phyloP scores from a whole-genome alignment of 768 basidiomycete species.

The Thelephora ganbajun region DNA sequence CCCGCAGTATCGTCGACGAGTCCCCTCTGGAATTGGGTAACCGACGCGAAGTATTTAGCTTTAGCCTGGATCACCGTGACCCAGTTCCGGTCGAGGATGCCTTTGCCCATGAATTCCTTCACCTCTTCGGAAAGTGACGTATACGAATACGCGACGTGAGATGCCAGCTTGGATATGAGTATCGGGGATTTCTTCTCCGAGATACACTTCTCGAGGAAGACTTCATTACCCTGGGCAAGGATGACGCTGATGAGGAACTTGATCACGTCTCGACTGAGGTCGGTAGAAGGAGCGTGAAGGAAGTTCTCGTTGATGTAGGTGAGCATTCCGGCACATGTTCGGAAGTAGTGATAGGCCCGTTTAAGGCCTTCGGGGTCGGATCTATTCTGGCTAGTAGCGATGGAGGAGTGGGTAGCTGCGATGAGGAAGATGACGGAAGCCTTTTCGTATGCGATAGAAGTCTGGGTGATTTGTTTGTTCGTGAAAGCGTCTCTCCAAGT shows the following conservation, averaged over 20 bases:
- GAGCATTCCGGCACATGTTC: conserved; percentile 88
- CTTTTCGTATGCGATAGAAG: conserved; percentile 96
- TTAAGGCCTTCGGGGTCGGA: conserved; percentile 87
- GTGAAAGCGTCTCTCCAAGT: conserved; percentile 98
- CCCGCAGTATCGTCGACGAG: conserved; percentile 61
- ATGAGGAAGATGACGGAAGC: conserved; percentile 96
- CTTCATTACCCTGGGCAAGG: conserved; percentile 87
- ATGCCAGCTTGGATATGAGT: conserved; percentile 71
- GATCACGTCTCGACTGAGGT: conserved; percentile 87
- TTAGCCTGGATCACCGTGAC: conserved; percentile 82
- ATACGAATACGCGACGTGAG: conserved; percentile 76
- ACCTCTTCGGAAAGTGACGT: conserved; percentile 75
- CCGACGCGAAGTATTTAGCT: conserved; percentile 75
- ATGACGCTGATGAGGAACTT: conserved; percentile 84
- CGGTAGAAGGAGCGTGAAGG: conserved; percentile 91
- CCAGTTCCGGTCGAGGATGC: conserved; percentile 93
- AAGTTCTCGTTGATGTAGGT: conserved; percentile 99
- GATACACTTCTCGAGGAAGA: conserved; percentile 90
- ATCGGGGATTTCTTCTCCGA: conserved; percentile 79
- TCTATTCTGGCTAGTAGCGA: conserved; percentile 75
- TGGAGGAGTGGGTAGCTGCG: conserved; percentile 83
- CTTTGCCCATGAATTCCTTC: conserved; percentile 94
- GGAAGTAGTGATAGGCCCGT: conserved; percentile 84
- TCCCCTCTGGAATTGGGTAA: conserved; percentile 79
- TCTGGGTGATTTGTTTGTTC: conserved; percentile 83